Percentiles rank a stretch among this genome's conserved stretches.
phyloP scores from a whole-genome alignment of 2,329 filamentous ascomycete species.

The Rhynchosporium agropyri region DNA sequence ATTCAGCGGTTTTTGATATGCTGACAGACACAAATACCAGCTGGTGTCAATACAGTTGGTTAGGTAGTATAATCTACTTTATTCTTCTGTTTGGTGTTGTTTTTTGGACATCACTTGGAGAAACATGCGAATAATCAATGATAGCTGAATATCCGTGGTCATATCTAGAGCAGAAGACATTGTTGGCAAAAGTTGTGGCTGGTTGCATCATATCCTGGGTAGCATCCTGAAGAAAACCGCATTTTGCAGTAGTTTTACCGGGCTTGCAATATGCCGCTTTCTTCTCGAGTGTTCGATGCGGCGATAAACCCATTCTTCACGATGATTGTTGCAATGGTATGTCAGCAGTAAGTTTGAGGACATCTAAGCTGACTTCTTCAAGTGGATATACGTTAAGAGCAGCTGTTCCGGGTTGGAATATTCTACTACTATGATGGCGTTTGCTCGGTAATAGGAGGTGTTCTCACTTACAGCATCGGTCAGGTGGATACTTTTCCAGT shows the following conservation, averaged over 20 bases:
- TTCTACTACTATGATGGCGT: slow-evolving; percentile 67
- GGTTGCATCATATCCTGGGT: slow-evolving; percentile 61
- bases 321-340: slow-evolving; percentile 59
- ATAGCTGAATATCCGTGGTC: slow-evolving; percentile 26
- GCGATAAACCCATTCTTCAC: slow-evolving; percentile 62
- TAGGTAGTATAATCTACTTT: slow-evolving; percentile 50
- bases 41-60: slow-evolving; percentile 51
- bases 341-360: not conserved
- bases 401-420: slow-evolving; percentile 60
- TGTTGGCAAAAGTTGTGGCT: slow-evolving; percentile 61
- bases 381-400: slow-evolving; percentile 62
- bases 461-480: slow-evolving; percentile 55
- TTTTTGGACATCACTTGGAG: not conserved
- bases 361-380: not conserved
- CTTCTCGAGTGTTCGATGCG: slow-evolving; percentile 66
- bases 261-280: slow-evolving; percentile 64
- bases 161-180: slow-evolving; percentile 43
- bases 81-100: slow-evolving; percentile 36
- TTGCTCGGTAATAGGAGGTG: slow-evolving; percentile 59
- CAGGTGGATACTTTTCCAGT: slow-evolving; percentile 38
- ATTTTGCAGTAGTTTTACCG: slow-evolving; percentile 57
- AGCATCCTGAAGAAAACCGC: slow-evolving; percentile 61
- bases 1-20: slow-evolving; percentile 51
- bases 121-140: not conserved
- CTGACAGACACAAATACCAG: slow-evolving; percentile 46